Percentiles rank a stretch among this genome's conserved stretches.
These are phyloP conservation scores for Pluteus cervinus DNA, from an alignment of 768 basidiomycete species.

Conservation along the genomic window DNA sequence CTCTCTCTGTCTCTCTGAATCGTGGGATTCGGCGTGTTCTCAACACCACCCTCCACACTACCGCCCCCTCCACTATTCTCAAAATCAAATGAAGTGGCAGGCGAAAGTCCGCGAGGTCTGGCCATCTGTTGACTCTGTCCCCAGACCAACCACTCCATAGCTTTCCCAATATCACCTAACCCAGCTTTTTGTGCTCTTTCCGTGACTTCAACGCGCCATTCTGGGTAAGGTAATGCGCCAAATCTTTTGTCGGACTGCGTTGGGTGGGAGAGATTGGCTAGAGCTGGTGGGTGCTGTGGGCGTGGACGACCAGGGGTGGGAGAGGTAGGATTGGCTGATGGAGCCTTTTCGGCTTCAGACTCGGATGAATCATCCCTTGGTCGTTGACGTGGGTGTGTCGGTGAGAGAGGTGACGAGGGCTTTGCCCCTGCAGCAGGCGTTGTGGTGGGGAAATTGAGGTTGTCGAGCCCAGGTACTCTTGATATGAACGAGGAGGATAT, in stretches of 20 bases:
- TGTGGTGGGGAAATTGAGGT: neutral
- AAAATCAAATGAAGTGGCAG: no score
- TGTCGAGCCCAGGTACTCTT: neutral
- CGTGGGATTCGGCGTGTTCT: neutral
- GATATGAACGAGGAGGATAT: conserved; percentile 1
- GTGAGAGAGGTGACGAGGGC: neutral
- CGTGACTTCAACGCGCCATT: neutral
- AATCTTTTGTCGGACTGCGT: neutral
- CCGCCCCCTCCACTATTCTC: no score
- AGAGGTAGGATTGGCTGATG: neutral
- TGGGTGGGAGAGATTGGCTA: no score
- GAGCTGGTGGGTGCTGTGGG: neutral
- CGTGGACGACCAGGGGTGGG: neutral
- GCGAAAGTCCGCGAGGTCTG: no score
- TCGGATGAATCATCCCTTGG: no score
- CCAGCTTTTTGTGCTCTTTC: conserved; percentile 2
- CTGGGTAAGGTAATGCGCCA: conserved; percentile 3
- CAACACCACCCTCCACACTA: neutral
- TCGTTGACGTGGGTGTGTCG: no score
- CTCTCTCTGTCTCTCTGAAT: neutral
- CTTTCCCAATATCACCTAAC: conserved; percentile 1
- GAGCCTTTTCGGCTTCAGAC: neutral
- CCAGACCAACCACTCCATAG: conserved; percentile 1
- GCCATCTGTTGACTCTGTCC: no score
- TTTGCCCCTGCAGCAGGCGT: neutral